Evolutionary conservation across 2,329 filamentous ascomycete genomes (phyloP).

Genomic region (Colletotrichum noveboracense): DNA sequence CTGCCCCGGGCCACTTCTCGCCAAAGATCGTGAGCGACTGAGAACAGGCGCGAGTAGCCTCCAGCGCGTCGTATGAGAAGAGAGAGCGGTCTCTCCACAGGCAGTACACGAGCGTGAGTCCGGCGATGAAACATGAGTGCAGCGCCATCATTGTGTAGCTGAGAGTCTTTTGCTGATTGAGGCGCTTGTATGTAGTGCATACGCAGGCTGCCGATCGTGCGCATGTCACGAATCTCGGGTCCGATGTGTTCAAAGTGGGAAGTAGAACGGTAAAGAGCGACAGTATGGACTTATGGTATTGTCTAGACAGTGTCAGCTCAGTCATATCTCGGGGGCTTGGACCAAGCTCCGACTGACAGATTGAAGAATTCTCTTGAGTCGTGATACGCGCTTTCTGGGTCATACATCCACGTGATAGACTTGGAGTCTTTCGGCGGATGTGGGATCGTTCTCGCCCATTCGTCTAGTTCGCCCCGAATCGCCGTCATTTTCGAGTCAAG

Average conservation of each 20-base stretch:
- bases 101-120: conserved; percentile 32
- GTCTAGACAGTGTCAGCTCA: background rate
- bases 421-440: conserved; percentile 25
- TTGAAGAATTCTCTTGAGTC: conserved; percentile 30
- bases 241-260: conserved; percentile 24
- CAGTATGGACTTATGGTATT: conserved; percentile 30
- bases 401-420: conserved; percentile 31
- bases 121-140: conserved; percentile 34
- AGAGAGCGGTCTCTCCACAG: conserved; percentile 28
- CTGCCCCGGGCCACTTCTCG: conserved; percentile 31
- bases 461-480: conserved; percentile 25
- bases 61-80: conserved; percentile 29
- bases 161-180: conserved; percentile 32
- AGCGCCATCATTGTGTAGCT: conserved; percentile 34
- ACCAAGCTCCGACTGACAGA: conserved; percentile 3
- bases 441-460: conserved; percentile 24
- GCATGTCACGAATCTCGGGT: conserved; percentile 25
- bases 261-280: conserved; percentile 29
- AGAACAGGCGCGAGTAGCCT: conserved; percentile 30
- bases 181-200: conserved; percentile 32
- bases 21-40: conserved; percentile 33
- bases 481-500: conserved; percentile 24
- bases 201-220: conserved; percentile 27
- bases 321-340: too few relatives aligned
- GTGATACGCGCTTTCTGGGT: conserved; percentile 28